Base-by-base conservation (phyloP, 768 basidiomycete species). In the Neoboletus subvelutipes region DNA sequence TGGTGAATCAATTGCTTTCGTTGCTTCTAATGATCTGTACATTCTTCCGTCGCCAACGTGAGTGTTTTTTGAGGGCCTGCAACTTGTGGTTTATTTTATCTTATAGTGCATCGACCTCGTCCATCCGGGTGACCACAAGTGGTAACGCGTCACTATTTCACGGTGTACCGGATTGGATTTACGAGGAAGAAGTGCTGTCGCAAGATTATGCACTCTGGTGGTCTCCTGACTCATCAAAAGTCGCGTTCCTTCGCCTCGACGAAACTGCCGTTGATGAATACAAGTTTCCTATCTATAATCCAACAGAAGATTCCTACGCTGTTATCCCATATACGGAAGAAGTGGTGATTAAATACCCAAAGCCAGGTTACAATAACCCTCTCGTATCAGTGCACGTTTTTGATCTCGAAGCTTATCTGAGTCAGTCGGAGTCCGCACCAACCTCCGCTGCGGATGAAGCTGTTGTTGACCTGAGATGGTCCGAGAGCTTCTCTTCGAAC, bases 131-230 rank as follows among this genome's bases (percentile, higher is more conserved):
- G 11, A 99, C 96, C 2, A 75, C 78, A 1, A 83, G 86, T 15
- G 97, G 97, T 0, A 90, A 88, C 50, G 80, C 84, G 0, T 88
- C 89, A 0, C 78, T 95, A 17, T 97, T 98, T 78, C 86, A 98
- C 65, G 97, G 97, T 8, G 90, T 97, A 2, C 92, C 94, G 0
- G 94, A 97, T 69, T 98, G 97, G 96, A 96, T 98, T 5, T 95
- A 95, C 71, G 94, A 96, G 70, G 93, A 96, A 68, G 94, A 97
- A 69, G 84, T 98, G 24, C 89, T 94, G 63, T 75, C 79, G 4
- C 67, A 74, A 39, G 83, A 94, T 67, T 84, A 71, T 47, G 86
- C 94, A 0, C 76, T 96, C 5, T 98, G 94, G 94, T 98, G 91
- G 89, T 88, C 90, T 11, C 96, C 95, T 4, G 65, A 75, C 50